Evolutionary conservation across 768 basidiomycete species (phyloP), one percentile per base, ranked within the genome.

Genomic region (Cyathus striatus): DNA sequence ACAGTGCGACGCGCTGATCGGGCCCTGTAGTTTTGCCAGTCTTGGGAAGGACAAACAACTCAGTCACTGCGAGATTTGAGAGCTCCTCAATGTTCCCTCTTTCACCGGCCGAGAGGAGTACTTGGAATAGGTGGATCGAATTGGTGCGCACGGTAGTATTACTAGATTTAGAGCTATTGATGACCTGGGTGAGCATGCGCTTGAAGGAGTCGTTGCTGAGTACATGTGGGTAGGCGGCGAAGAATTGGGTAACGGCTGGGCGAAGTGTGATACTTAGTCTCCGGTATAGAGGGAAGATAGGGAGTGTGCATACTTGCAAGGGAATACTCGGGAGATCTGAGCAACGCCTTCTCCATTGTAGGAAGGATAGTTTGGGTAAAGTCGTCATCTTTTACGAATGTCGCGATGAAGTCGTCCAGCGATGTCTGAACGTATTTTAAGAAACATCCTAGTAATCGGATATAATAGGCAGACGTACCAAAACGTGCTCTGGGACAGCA

Each of bases 11-110:
- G 14, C 94, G 81, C 58, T 98, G 92, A 43, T 95, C 95, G 2
- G 87, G 76, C 1, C 91, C 90, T 1, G 83, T 66, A 0, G 92
- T 89, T 69, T 96, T 99, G 17, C 90, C 87, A 0, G 82, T 61
- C 52, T 85, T 83, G 1, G 91, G 87, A 0, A 91, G 70, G n/a
- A 68, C 65, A 7, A 92, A 65, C 4, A 92, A 60, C 48, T 95
- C 90, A 6, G 68, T 68, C 2, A 82, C 72, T 9, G 80, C 72
- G 1, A 68, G 47, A 5, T 69, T 65, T 7, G 70, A 52, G 18
- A 74, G 67, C 4, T 66, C 64, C 10, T 68, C 48, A 6, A 65
- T 54, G 25, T 63, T 51, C n/a, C 44, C 37, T 3, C 60, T 53
- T 7, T 64, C 58, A 22, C 63, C 59, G 12, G 56, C 49, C 6